These are phyloP conservation scores for Diaporthe destruens DNA, from an alignment of 2,329 filamentous ascomycete species.

Conservation along the genomic window DNA sequence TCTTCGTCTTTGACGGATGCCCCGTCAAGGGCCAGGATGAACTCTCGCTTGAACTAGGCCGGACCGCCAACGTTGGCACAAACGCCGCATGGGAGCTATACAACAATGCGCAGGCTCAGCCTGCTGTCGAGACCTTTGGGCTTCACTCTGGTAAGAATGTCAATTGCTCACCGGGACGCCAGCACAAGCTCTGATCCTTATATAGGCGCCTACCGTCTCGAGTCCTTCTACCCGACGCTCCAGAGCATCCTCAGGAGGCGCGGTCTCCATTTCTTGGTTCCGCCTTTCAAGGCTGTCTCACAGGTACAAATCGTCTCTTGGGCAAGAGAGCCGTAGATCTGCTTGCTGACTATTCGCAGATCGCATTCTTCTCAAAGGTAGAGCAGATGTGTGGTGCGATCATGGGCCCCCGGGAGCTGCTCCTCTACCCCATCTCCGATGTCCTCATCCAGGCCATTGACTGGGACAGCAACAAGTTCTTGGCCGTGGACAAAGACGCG, in stretches of 20 bases:
- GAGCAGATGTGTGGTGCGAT: constrained; percentile 79
- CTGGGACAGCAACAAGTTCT: constrained; percentile 76
- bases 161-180: constrained; percentile 14
- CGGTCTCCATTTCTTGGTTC: constrained; percentile 80
- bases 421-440: constrained; percentile 87
- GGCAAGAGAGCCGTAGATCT: not conserved
- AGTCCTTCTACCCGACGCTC: constrained; percentile 81
- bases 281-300: constrained; percentile 88
- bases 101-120: constrained; percentile 80
- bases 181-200: constrained; percentile 38
- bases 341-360: constrained; percentile 56
- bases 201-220: constrained; percentile 76
- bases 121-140: constrained; percentile 89
- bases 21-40: constrained; percentile 82
- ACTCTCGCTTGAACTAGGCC: constrained; percentile 72
- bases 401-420: constrained; percentile 85
- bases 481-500: constrained; percentile 72
- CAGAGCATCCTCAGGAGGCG: constrained; percentile 79
- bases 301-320: constrained; percentile 72
- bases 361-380: constrained; percentile 75
- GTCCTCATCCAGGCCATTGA: constrained; percentile 76
- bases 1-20: constrained; percentile 94
- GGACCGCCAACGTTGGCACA: constrained; percentile 76
- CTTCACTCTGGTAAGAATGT: constrained; percentile 73
- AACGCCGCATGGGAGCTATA: constrained; percentile 90